phyloP scores from a whole-genome alignment of 2,329 filamentous ascomycete species.

The Trichoderma sp. region DNA sequence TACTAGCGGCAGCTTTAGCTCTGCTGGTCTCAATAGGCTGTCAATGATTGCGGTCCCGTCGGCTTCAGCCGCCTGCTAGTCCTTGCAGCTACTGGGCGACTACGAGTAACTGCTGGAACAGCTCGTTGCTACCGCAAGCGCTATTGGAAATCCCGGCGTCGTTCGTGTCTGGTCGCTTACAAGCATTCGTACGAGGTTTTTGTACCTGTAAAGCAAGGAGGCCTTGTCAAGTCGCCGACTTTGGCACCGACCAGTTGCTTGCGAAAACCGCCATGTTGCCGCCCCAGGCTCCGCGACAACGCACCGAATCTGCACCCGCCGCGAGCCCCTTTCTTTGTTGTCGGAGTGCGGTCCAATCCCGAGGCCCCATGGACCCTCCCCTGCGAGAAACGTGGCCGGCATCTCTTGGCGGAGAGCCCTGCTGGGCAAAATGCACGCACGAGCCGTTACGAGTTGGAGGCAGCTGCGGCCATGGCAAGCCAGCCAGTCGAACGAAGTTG shows the following conservation, averaged over 20 bases:
- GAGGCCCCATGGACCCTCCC: slow-evolving; percentile 9
- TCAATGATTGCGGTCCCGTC: slow-evolving; percentile 4
- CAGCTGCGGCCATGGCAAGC: not conserved
- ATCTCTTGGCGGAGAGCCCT: slow-evolving; percentile 19
- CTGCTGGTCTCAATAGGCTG: not conserved
- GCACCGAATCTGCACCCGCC: slow-evolving; percentile 1
- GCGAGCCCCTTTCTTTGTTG: slow-evolving; percentile 4
- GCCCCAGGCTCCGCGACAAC: not conserved
- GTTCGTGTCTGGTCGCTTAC: not conserved
- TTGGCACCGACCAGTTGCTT: not conserved
- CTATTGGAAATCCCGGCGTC: not conserved
- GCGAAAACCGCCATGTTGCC: not conserved
- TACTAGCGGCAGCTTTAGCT: not conserved
- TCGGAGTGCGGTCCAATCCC: slow-evolving; percentile 16
- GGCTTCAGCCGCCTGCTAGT: slow-evolving; percentile 16
- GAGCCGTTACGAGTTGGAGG: not conserved
- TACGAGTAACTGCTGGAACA: not conserved
- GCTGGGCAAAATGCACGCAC: slow-evolving; percentile 3
- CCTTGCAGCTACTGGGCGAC: not conserved
- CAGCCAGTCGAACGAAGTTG: not conserved
- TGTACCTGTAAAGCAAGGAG: not conserved
- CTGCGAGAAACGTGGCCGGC: slow-evolving; percentile 16
- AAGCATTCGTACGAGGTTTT: not conserved
- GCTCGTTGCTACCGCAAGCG: not conserved
- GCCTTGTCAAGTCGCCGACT: not conserved